These are phyloP conservation scores for Collybia sp. DNA, from an alignment of 768 basidiomycete genomes.

Conservation along the genomic window DNA sequence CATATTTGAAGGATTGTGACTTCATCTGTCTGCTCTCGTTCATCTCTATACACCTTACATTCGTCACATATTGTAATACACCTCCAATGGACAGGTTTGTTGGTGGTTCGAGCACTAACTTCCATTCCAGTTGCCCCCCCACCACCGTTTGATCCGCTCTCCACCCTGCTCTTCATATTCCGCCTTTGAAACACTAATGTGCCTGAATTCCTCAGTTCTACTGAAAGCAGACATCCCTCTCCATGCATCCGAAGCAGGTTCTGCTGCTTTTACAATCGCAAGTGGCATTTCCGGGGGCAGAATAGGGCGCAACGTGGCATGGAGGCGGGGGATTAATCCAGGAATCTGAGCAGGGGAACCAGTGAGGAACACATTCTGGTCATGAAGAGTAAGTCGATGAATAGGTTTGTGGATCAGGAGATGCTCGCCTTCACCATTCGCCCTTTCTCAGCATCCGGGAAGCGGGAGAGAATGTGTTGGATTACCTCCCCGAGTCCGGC, in stretches of 20 bases:
- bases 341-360: conserved; percentile 77
- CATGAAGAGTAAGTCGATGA: background rate
- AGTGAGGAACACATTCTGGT: conserved; percentile 85
- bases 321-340: conserved; percentile 62
- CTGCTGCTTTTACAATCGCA: conserved; percentile 52
- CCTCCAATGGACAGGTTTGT: conserved; percentile 6
- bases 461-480: conserved; percentile 75
- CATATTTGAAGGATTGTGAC: no score
- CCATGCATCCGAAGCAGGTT: conserved; percentile 82
- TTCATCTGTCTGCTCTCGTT: conserved; percentile 7
- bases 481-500: conserved; percentile 93
- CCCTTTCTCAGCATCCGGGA: conserved; percentile 61
- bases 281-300: conserved; percentile 81
- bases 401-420: background rate
- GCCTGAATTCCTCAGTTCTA: conserved; percentile 45
- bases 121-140: conserved; percentile 87
- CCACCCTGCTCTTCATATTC: conserved; percentile 92
- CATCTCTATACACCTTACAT: conserved; percentile 17
- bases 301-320: conserved; percentile 75
- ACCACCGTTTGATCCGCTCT: conserved; percentile 86
- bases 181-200: conserved; percentile 59
- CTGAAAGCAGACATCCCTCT: conserved; percentile 84
- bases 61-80: conserved; percentile 17
- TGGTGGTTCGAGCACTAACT: conserved; percentile 12
- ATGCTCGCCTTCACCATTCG: conserved; percentile 68